Evolutionary conservation across 306 rosid species (phyloP).

Genomic region (barrel medic (Medicago truncatula)): DNA sequence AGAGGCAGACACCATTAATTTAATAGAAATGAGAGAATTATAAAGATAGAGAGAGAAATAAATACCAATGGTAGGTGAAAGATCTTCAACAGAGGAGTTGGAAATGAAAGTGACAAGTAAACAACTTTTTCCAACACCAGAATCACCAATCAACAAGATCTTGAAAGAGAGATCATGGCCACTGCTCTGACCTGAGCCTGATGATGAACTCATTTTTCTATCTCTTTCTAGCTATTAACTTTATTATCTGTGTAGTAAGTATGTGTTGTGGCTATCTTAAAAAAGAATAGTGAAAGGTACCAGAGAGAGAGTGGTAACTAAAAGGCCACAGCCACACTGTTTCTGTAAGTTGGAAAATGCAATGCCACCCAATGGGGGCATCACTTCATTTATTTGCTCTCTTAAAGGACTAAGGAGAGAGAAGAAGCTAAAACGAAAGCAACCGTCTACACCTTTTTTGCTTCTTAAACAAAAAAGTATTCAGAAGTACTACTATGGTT

Average conservation of each 20-base stretch:
- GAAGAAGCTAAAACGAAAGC: no score
- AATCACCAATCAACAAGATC: slow-evolving; percentile 96
- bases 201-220: slow-evolving; percentile 76
- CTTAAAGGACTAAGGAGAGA: no score
- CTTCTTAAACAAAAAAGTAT: no score
- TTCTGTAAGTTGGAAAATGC: no score
- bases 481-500: no score
- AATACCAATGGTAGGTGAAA: slow-evolving; percentile 90
- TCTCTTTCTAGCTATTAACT: not conserved
- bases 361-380: no score
- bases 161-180: slow-evolving; percentile 90
- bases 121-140: slow-evolving; percentile 97
- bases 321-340: no score
- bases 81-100: slow-evolving; percentile 60
- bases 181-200: slow-evolving; percentile 75
- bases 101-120: slow-evolving; percentile 91
- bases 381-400: no score
- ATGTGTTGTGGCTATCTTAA: slow-evolving; percentile 23
- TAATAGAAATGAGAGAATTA: not conserved
- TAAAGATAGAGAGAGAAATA: no score
- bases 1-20: no score
- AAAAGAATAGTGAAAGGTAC: slow-evolving; percentile 39
- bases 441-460: no score
- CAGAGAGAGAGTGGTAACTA: not conserved
- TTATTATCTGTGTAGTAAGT: not conserved